A percentile compares a stretch with the other conserved stretches of the same genome.
Evolutionary conservation across 495 filamentous ascomycete species (phyloP).

Genomic region (Halenospora varia): DNA sequence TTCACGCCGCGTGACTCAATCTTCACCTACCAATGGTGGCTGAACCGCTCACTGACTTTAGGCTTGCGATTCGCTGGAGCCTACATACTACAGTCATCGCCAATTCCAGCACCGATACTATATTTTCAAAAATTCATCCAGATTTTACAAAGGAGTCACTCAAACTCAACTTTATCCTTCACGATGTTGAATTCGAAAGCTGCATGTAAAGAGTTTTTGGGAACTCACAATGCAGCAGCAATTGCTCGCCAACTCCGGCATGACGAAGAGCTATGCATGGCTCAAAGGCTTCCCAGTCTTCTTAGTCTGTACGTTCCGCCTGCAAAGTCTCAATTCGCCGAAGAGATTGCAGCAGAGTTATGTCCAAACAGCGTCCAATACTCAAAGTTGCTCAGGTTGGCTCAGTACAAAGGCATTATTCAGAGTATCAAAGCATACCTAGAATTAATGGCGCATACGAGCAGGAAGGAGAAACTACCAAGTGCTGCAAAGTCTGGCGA

Average conservation of each 20-base stretch:
- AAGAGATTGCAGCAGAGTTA: constrained; percentile 25
- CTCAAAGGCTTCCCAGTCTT: constrained; percentile 23
- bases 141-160: background rate
- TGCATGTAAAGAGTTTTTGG: constrained; percentile 11
- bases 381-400: background rate
- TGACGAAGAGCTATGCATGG: constrained; percentile 26
- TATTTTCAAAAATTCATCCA: background rate
- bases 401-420: constrained; percentile 29
- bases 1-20: background rate
- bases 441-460: constrained; percentile 12
- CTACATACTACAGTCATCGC: background rate
- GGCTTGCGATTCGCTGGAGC: background rate
- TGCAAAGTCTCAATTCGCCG: constrained; percentile 7
- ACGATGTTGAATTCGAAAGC: constrained; percentile 6
- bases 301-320: constrained; percentile 24
- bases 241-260: constrained; percentile 25
- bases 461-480: background rate
- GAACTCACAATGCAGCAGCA: constrained; percentile 15
- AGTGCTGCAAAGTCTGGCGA: background rate
- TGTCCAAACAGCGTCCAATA: constrained; percentile 16
- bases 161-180: background rate
- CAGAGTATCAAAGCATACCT: constrained; percentile 30
- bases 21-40: too few relatives aligned
- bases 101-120: background rate
- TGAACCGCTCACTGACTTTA: background rate